Percentiles rank a stretch among this genome's conserved stretches.
phyloP scores from a whole-genome alignment of 2,329 filamentous ascomycete genomes.

The Pseudopyricularia javanii region DNA sequence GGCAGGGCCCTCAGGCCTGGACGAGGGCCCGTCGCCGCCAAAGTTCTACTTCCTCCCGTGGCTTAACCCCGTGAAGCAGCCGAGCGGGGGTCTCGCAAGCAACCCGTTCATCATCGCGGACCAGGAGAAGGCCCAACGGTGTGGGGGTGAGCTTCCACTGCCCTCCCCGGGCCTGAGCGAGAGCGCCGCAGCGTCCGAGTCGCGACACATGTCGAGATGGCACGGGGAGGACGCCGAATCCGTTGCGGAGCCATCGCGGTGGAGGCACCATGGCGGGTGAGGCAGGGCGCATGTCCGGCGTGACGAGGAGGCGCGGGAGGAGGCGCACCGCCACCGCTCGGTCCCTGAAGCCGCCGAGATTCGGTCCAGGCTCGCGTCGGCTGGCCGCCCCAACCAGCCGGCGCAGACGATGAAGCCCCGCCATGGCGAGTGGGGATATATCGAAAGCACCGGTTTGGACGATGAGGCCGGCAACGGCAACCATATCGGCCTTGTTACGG shows the following conservation, averaged over 20 bases:
- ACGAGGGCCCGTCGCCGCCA: neutral
- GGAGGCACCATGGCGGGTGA: neutral
- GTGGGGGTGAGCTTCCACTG: neutral
- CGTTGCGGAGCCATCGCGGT: neutral
- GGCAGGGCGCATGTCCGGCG: neutral
- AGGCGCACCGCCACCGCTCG: neutral
- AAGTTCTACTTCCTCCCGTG: neutral
- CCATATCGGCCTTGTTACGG: neutral
- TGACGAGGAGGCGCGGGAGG: neutral
- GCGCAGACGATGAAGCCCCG: neutral
- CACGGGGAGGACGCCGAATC: neutral
- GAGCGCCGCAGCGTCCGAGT: neutral
- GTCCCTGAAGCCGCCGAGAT: neutral
- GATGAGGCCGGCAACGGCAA: neutral
- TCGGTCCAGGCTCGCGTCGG: neutral
- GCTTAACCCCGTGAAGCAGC: constrained; percentile 4
- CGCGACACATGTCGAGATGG: neutral
- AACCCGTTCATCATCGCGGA: constrained; percentile 13
- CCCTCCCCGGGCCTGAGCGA: neutral
- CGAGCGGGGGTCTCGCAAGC: constrained; percentile 6
- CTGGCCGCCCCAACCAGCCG: neutral
- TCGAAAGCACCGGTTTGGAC: neutral
- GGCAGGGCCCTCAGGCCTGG: too few species aligned
- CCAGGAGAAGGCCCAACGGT: constrained; percentile 2
- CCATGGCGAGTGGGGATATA: neutral